These are phyloP conservation scores for Neurospora sp. DNA, from an alignment of 495 filamentous ascomycete species.

Conservation along the genomic window DNA sequence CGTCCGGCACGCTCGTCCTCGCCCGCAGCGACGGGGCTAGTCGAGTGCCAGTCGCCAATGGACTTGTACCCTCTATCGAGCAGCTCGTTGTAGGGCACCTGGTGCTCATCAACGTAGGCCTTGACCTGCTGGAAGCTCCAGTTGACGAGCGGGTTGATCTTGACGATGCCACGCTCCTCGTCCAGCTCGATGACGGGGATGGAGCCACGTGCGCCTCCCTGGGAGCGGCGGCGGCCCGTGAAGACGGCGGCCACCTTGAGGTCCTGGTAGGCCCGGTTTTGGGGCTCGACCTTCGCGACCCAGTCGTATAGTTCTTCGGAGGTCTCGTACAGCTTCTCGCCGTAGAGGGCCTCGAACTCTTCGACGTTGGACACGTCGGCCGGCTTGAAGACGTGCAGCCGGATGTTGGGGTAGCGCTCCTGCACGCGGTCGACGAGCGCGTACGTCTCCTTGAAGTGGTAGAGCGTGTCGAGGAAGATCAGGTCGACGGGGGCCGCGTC, in stretches of 20 bases:
- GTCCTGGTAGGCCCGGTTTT: slow-evolving; percentile 82
- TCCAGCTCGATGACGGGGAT: slow-evolving; percentile 87
- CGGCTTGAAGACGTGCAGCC: slow-evolving; percentile 83
- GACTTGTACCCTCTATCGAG: slow-evolving; percentile 93
- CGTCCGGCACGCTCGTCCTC: slow-evolving; percentile 96
- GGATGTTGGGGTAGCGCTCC: slow-evolving; percentile 63
- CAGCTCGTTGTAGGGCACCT: slow-evolving; percentile 89
- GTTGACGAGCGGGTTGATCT: slow-evolving; percentile 97
- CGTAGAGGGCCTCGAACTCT: slow-evolving; percentile 74
- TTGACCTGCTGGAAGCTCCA: slow-evolving; percentile 89
- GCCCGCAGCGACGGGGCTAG: slow-evolving; percentile 75
- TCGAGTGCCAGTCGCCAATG: slow-evolving; percentile 95
- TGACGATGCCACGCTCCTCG: slow-evolving; percentile 77
- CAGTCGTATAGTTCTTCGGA: slow-evolving; percentile 91
- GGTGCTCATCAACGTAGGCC: slow-evolving; percentile 69
- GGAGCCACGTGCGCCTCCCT: slow-evolving; percentile 85
- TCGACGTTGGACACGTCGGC: slow-evolving; percentile 53
- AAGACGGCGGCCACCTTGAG: slow-evolving; percentile 85
- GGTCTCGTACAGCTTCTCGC: slow-evolving; percentile 73
- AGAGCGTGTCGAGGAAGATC: slow-evolving; percentile 93
- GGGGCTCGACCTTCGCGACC: slow-evolving; percentile 93
- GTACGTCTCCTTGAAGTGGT: slow-evolving; percentile 90
- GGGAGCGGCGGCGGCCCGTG: slow-evolving; percentile 85
- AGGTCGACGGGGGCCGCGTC: slow-evolving; percentile 58
- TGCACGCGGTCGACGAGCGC: slow-evolving; percentile 70